Conservation (phyloP, 2,329 filamentous ascomycete species). For the Colletotrichum tabaci region DNA sequence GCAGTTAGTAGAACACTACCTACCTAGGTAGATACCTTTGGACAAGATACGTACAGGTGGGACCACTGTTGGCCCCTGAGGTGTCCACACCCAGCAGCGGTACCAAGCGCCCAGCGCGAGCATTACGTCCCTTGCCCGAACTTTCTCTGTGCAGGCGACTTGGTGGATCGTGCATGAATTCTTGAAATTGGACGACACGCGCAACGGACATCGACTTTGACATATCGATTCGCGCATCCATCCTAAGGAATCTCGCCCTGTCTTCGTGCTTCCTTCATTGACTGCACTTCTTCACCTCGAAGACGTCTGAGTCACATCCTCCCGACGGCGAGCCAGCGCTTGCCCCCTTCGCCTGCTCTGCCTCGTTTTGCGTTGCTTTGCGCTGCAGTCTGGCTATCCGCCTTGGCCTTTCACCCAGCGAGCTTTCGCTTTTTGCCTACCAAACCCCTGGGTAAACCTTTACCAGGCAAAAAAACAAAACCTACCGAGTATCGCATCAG, state of each 20-base stretch:
- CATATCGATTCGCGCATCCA: slow-evolving; percentile 18
- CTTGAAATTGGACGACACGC: slow-evolving; percentile 43
- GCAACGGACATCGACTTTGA: slow-evolving; percentile 22
- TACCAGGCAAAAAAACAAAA: neutral
- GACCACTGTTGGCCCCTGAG: neutral
- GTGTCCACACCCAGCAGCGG: slow-evolving; percentile 2
- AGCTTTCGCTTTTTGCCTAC: slow-evolving; percentile 5
- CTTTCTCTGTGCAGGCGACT: slow-evolving; percentile 22
- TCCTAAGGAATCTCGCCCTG: slow-evolving; percentile 13
- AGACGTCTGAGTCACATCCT: slow-evolving; percentile 1
- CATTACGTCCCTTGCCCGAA: slow-evolving; percentile 36
- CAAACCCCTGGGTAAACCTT: slow-evolving; percentile 1
- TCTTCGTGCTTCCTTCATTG: slow-evolving; percentile 7
- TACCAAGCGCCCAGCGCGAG: slow-evolving; percentile 6
- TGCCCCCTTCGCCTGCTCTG: slow-evolving; percentile 27
- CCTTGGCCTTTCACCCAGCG: slow-evolving; percentile 7
- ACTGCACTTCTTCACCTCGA: slow-evolving; percentile 2
- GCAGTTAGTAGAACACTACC: neutral
- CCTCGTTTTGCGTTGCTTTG: slow-evolving; percentile 22
- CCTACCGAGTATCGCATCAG: neutral
- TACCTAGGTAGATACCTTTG: neutral
- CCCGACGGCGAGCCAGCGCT: slow-evolving; percentile 13
- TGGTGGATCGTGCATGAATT: slow-evolving; percentile 44
- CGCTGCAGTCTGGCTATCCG: slow-evolving; percentile 11
- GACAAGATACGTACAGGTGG: slow-evolving; percentile 2